Evolutionary conservation across 2,329 filamentous ascomycete genomes (phyloP).

Genomic region (Thelonectria olida): DNA sequence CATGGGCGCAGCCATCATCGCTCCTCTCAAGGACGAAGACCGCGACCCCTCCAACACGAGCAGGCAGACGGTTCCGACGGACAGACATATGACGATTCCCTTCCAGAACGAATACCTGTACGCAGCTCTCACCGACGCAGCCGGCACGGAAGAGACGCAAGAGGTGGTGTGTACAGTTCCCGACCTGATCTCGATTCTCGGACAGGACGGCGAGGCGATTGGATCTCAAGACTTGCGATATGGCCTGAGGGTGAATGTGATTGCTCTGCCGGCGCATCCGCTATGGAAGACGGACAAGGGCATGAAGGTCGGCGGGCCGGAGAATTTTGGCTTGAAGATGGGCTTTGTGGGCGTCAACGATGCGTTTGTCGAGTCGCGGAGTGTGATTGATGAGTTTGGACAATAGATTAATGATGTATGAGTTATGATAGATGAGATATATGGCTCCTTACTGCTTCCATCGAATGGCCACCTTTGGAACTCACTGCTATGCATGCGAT

Average conservation of each 20-base stretch:
- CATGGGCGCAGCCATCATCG: slow-evolving; percentile 49
- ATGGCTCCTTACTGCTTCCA: too few species aligned
- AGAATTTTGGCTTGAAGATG: slow-evolving; percentile 46
- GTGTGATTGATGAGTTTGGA: slow-evolving; percentile 61
- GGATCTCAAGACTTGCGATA: slow-evolving; percentile 61
- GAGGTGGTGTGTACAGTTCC: slow-evolving; percentile 48
- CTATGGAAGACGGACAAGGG: slow-evolving; percentile 56
- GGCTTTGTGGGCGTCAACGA: slow-evolving; percentile 40
- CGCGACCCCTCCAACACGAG: slow-evolving; percentile 31
- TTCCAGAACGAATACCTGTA: slow-evolving; percentile 55
- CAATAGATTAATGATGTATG: too few species aligned
- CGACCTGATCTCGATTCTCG: slow-evolving; percentile 48
- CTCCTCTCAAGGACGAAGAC: slow-evolving; percentile 44
- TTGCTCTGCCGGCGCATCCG: slow-evolving; percentile 59
- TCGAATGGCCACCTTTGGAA: too few species aligned
- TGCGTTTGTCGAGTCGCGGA: slow-evolving; percentile 55
- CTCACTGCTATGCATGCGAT: too few species aligned
- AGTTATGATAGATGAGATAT: too few species aligned
- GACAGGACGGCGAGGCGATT: slow-evolving; percentile 58
- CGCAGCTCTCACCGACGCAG: slow-evolving; percentile 45
- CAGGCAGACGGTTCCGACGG: slow-evolving; percentile 22
- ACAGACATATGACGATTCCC: slow-evolving; percentile 49
- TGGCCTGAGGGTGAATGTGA: slow-evolving; percentile 59
- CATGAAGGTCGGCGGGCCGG: slow-evolving; percentile 45
- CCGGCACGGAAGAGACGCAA: slow-evolving; percentile 41